Evolutionary conservation across 2,329 filamentous ascomycete genomes (phyloP), one percentile per base, ranked within the genome.

Genomic region (Cladorrhinum sp.): DNA sequence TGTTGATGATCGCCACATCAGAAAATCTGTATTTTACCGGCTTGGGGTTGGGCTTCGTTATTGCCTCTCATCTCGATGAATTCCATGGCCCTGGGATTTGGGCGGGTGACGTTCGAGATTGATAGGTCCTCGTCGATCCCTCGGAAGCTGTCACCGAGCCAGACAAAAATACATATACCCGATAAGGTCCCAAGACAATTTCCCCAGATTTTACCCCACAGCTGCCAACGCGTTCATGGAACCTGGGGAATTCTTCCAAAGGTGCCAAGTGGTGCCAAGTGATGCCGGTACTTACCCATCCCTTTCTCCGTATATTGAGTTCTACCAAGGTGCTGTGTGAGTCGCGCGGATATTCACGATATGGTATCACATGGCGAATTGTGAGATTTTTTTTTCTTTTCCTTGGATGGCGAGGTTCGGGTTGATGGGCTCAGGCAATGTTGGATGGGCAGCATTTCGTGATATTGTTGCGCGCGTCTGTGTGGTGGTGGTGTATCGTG

Each of bases 181-280:
- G 36, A 41, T 41, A 41, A 41, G 36, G 36, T 41, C 5, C 36
- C 36, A 41, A 41, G 36, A 41, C 36, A 41, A 41, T 41, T 41
- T 41, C 36, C 36, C 36, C 36, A 41, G 36, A n/a, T 41, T 32
- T 41, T 41, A 41, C 36, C 36, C 36, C 36, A 41, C 36, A 41
- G 36, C 36, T 13, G 36, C 16, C 36, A 41, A 41, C 52, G 52
- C 32, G 16, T 55, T 18, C 52, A 55, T 27, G 52, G 52, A 55
- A 55, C 52, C 20, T 48, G 36, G 38, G 36, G 22, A 48, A 56
- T 56, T 56, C 53, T 56, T 56, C 53, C 53, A 56, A 20, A 56
- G 32, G 10, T 16, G 32, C 32, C 32, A 36, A 36, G 53, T 38
- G 32, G 23, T 36, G 52, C 53, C 53, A 55, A 55, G 32, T 32